phyloP scores from a whole-genome alignment of 148 eudicot genomes.

The Selenicereus undatus region DNA sequence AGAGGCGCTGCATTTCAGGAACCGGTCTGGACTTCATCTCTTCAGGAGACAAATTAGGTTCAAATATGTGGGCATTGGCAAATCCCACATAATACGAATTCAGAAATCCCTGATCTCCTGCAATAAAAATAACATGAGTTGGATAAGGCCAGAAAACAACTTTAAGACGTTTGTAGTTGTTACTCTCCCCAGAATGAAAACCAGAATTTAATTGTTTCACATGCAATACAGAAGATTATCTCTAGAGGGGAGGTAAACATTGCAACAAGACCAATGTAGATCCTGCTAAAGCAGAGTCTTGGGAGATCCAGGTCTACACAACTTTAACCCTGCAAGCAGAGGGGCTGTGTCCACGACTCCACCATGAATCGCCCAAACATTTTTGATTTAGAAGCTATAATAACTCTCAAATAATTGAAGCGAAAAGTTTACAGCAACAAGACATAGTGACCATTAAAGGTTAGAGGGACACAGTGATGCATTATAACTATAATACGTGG shows the following conservation, averaged over 20 bases:
- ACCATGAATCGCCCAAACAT: background rate
- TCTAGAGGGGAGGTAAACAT: background rate
- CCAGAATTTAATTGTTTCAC: background rate
- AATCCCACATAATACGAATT: slow-evolving; percentile 84
- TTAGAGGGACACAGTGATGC: background rate
- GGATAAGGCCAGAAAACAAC: background rate
- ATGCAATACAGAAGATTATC: background rate
- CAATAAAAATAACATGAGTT: slow-evolving; percentile 8
- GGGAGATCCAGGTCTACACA: background rate
- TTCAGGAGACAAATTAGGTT: slow-evolving; percentile 54
- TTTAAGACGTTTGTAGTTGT: background rate
- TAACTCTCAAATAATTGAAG: background rate
- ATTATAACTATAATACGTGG: background rate
- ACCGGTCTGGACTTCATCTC: slow-evolving; percentile 57
- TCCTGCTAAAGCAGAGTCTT: background rate
- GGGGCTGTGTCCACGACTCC: background rate
- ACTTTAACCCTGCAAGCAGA: background rate
- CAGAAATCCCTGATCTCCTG: slow-evolving; percentile 98
- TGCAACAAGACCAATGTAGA: background rate
- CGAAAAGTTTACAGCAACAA: background rate
- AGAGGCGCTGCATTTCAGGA: slow-evolving; percentile 89
- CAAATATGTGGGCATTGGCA: slow-evolving; percentile 78
- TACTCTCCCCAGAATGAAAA: too few relatives aligned
- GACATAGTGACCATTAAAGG: background rate
- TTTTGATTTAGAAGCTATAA: background rate